These are phyloP conservation scores for Paecilomyces sp. DNA, from an alignment of 2,329 filamentous ascomycete genomes.

Conservation along the genomic window DNA sequence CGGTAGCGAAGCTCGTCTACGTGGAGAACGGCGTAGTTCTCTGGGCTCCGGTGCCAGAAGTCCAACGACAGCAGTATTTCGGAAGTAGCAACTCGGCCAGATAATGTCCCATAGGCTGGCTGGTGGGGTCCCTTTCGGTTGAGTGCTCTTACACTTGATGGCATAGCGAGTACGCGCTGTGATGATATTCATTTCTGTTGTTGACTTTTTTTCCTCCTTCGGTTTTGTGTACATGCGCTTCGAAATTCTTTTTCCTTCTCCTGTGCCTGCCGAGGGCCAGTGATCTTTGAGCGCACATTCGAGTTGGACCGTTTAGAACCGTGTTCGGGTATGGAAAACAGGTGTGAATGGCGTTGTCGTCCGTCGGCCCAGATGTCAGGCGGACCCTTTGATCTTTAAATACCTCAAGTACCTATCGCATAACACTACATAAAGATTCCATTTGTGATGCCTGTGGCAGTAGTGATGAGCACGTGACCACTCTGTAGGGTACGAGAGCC, in stretches of 20 bases:
- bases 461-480: neutral
- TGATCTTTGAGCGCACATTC: constrained; percentile 23
- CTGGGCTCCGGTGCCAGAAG: constrained; percentile 26
- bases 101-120: constrained; percentile 17
- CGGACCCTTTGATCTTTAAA: constrained; percentile 16
- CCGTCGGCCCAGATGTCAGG: constrained; percentile 21
- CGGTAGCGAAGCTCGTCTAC: constrained; percentile 34
- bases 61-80: constrained; percentile 26
- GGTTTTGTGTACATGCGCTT: constrained; percentile 30
- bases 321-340: constrained; percentile 37
- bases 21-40: constrained; percentile 31
- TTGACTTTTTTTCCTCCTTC: constrained; percentile 11
- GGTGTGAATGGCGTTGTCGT: constrained; percentile 36
- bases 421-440: neutral
- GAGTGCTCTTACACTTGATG: constrained; percentile 21
- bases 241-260: constrained; percentile 24
- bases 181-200: constrained; percentile 22
- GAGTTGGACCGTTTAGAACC: constrained; percentile 35
- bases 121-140: constrained; percentile 4
- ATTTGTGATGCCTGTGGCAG: neutral
- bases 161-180: constrained; percentile 31
- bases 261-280: constrained; percentile 14
- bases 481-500: neutral
- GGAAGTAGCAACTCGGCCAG: constrained; percentile 36
- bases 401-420: constrained; percentile 2